phyloP scores from a whole-genome alignment of 2,329 filamentous ascomycete genomes.

The Fusarium siculi region DNA sequence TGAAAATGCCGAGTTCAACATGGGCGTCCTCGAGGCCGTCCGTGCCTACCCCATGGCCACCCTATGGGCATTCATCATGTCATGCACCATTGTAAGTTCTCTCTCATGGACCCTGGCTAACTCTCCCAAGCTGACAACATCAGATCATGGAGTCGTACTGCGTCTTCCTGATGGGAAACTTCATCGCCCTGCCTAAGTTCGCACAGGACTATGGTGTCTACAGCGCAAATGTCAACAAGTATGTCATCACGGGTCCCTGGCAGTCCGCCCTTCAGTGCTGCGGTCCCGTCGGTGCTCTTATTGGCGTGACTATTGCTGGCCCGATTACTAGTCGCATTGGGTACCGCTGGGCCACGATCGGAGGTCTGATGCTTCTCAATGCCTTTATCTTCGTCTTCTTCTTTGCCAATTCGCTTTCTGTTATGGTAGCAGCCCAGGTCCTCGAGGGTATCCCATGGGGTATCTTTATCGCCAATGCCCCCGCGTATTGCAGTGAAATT shows the following conservation, averaged over 20 bases:
- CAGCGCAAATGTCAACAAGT: constrained; percentile 31
- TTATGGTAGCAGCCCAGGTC: constrained; percentile 62
- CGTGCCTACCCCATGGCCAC: not conserved
- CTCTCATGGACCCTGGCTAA: fast-evolving
- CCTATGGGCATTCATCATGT: not conserved
- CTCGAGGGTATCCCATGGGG: constrained; percentile 72
- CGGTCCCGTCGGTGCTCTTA: constrained; percentile 50
- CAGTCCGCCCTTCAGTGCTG: constrained; percentile 50
- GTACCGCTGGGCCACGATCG: constrained; percentile 52
- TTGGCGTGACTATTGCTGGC: constrained; percentile 52
- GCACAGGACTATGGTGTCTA: constrained; percentile 51
- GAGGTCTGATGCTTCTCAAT: constrained; percentile 52
- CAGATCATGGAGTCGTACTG: constrained; percentile 63
- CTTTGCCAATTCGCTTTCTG: constrained; percentile 57
- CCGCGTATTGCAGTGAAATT: constrained; percentile 69
- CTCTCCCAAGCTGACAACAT: not conserved
- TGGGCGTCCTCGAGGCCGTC: not conserved
- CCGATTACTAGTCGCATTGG: constrained; percentile 51
- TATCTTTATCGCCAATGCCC: constrained; percentile 71
- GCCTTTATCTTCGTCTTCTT: constrained; percentile 61
- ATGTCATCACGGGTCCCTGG: constrained; percentile 52
- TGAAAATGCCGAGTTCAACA: constrained; percentile 4
- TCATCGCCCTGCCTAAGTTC: constrained; percentile 56
- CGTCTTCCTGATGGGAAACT: constrained; percentile 60
- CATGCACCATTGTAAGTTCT: not conserved